Base-by-base conservation (phyloP, 2,329 filamentous ascomycete species). In the Penicillium decumbens region DNA sequence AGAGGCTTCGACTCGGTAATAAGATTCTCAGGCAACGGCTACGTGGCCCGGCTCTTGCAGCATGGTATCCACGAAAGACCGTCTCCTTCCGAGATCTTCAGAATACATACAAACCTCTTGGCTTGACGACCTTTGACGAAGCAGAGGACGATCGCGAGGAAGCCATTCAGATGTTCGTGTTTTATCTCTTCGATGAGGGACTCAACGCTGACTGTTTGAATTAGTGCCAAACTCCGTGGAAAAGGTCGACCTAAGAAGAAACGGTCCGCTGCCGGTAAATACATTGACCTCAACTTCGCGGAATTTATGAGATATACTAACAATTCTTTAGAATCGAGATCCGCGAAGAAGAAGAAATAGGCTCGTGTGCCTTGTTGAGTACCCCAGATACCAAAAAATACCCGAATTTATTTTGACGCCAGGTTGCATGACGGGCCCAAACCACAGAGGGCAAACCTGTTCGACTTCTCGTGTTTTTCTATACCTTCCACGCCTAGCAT, bases 161-260 rank as follows among this genome's bases (percentile, higher is more conserved):
- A 91, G 58, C 69, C 61, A 65, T 75, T 72, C 65, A 68, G 77
- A 80, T 72, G 80, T 81, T 83, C 80, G 77, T 37, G 8, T 18
- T 15, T 12, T 6, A 20, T 55, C 60, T 49, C 29, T n/a, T 18
- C 7, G 13, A 6, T 13, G 18, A 28, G 3, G 15, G 20, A 49
- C 35, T 33, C 10, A 20, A 33, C 41, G 39, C 66, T 74, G 60
- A 75, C 59, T 12, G 30, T 43, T 54, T 37, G 13, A 53, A 56
- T 10, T 63, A 89, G 85, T 62, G 74, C 86, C 62, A 91, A 89
- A 70, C 72, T 80, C 27, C 84, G 90, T 75, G 91, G 90, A 59
- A 96, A 97, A 78, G 85, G 85, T 47, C 82, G 86, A 39, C 90
- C 92, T 6, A 87, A 95, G 81, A 96, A 95, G 82, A 95, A 93